A percentile compares a stretch with the other conserved stretches of the same genome.
Conservation (phyloP, 139 green algal genomes). For the Ettlia oleoabundans region DNA sequence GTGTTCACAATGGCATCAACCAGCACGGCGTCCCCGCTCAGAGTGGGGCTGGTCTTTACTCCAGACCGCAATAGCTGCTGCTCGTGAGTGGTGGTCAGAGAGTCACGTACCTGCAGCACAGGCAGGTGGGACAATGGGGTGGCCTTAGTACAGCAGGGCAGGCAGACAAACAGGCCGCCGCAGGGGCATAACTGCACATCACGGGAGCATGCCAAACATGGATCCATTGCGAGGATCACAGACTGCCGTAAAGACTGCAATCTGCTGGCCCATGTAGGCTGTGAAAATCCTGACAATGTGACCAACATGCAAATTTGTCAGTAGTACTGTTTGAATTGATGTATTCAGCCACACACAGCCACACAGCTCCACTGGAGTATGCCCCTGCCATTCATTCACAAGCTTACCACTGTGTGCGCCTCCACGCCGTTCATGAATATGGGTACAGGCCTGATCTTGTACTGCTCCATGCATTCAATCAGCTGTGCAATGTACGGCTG, state of each 20-base stretch:
- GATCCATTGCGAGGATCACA: no score
- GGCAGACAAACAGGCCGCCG: neutral
- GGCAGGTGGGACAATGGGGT: neutral
- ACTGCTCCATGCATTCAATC: slow-evolving; percentile 64
- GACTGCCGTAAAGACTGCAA: no score
- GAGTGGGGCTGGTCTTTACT: slow-evolving; percentile 41
- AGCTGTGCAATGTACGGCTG: slow-evolving; percentile 83
- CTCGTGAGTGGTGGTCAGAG: slow-evolving; percentile 81
- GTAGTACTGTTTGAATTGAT: no score
- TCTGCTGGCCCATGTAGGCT: no score
- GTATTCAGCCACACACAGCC: no score
- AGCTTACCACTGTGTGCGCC: slow-evolving; percentile 93
- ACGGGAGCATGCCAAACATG: no score
- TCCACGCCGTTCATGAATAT: slow-evolving; percentile 96
- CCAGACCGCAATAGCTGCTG: slow-evolving; percentile 44
- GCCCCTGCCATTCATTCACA: no score
- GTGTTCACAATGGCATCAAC: slow-evolving; percentile 94
- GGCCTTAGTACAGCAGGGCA: neutral
- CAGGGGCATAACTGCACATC: no score
- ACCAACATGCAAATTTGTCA: no score
- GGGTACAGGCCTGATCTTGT: slow-evolving; percentile 77
- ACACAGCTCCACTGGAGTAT: no score
- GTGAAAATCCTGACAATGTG: no score
- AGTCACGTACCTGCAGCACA: slow-evolving; percentile 68
- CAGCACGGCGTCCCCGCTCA: slow-evolving; percentile 54